Percentiles rank a stretch among this genome's conserved stretches.
phyloP scores from a whole-genome alignment of 495 filamentous ascomycete species.

The Penicillium longicatenatum region DNA sequence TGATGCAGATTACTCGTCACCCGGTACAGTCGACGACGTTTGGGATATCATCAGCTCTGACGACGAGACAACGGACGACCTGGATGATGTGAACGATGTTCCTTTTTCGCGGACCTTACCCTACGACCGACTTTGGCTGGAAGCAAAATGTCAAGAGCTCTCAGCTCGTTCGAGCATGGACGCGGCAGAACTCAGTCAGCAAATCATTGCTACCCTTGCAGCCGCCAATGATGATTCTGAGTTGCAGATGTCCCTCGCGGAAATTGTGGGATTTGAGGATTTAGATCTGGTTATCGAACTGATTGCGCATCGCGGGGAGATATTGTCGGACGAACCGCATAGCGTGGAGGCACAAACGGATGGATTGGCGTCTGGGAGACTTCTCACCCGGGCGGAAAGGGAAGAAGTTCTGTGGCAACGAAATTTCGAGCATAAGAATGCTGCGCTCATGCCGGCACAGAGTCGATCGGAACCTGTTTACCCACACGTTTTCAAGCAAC shows the following conservation, averaged over 20 bases:
- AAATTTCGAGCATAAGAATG: conserved; percentile 82
- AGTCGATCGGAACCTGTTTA: conserved; percentile 68
- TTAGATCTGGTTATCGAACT: conserved; percentile 86
- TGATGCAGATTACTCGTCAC: conserved; percentile 62
- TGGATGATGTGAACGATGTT: conserved; percentile 33
- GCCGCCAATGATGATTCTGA: conserved; percentile 74
- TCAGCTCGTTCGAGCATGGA: conserved; percentile 62
- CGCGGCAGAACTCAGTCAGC: conserved; percentile 62
- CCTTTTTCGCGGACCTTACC: conserved; percentile 17
- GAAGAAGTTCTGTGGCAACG: conserved; percentile 70
- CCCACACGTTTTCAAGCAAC: conserved; percentile 87
- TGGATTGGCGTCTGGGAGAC: conserved; percentile 52
- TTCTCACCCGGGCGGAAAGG: conserved; percentile 76
- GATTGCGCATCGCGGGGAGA: conserved; percentile 68
- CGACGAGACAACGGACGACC: conserved; percentile 55
- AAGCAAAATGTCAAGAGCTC: conserved; percentile 60
- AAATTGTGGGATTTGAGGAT: conserved; percentile 90
- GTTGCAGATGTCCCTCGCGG: conserved; percentile 84
- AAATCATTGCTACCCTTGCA: conserved; percentile 68
- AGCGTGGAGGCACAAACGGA: conserved; percentile 45
- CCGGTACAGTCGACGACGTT: conserved; percentile 70
- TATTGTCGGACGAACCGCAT: conserved; percentile 45
- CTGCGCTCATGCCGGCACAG: conserved; percentile 62
- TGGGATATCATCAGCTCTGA: conserved; percentile 89
- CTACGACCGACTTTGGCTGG: conserved; percentile 63